Percentiles rank a stretch among this genome's conserved stretches.
Conservation (phyloP, 192 early-diverging fungal genomes). For the Entomortierella chlamydospora region DNA sequence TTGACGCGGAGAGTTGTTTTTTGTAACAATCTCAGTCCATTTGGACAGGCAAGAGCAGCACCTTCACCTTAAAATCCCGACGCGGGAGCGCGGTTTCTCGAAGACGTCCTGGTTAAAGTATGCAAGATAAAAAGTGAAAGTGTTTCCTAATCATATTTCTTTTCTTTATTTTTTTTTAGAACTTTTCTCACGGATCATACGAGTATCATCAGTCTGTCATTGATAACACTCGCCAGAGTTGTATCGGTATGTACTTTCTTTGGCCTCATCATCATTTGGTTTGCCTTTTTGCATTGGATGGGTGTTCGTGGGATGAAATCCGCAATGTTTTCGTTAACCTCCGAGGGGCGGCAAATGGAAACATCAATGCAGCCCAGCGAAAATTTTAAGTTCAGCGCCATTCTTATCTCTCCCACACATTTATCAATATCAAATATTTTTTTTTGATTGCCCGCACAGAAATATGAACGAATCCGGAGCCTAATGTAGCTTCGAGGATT, state of each 20-base stretch:
- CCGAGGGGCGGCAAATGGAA: too few species aligned
- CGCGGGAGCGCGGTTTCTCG: too few species aligned
- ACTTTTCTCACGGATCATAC: constrained; percentile 71
- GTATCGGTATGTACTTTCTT: constrained; percentile 48
- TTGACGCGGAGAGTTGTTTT: too few species aligned
- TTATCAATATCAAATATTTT: neutral
- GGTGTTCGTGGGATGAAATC: neutral
- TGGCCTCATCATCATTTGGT: neutral
- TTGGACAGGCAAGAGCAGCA: too few species aligned
- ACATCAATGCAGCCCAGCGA: too few species aligned
- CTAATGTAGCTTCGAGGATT: neutral
- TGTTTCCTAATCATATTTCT: neutral
- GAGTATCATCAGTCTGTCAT: constrained; percentile 76
- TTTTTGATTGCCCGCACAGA: neutral
- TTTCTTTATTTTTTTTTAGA: constrained; percentile 9
- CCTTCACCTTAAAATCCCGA: too few species aligned
- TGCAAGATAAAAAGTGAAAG: neutral
- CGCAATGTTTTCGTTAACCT: neutral
- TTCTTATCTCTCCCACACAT: constrained; percentile 10
- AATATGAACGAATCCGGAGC: neutral
- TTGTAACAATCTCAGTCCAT: too few species aligned
- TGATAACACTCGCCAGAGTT: constrained; percentile 66
- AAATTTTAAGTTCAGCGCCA: neutral
- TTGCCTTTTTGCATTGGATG: neutral
- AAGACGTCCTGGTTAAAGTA: neutral